A percentile compares a stretch with the other conserved stretches of the same genome.
phyloP scores from a whole-genome alignment of 768 basidiomycete species.

The Hericium coralloides region DNA sequence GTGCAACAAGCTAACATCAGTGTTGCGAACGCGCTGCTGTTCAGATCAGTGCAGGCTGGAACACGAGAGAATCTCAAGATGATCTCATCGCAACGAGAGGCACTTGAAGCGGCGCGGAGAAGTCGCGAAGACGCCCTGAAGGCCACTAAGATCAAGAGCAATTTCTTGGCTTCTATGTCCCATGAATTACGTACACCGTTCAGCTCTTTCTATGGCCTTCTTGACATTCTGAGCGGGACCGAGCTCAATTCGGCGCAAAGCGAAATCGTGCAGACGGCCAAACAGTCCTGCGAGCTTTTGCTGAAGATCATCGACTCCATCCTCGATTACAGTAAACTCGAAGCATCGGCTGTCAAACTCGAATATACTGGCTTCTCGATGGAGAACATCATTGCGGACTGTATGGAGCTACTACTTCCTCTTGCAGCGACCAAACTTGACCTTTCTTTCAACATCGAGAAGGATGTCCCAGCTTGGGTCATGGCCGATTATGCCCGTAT shows the following conservation, averaged over 20 bases:
- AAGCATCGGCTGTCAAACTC: slow-evolving; percentile 67
- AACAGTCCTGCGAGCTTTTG: slow-evolving; percentile 67
- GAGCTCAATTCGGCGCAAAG: slow-evolving; percentile 60
- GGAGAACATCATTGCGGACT: slow-evolving; percentile 69
- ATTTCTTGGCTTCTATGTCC: slow-evolving; percentile 69
- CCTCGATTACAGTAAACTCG: slow-evolving; percentile 71
- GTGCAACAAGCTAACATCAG: slow-evolving; percentile 73
- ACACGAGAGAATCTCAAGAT: slow-evolving; percentile 69
- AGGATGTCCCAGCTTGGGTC: slow-evolving; percentile 63
- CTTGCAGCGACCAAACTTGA: slow-evolving; percentile 72
- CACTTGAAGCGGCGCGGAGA: slow-evolving; percentile 58
- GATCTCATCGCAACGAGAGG: slow-evolving; percentile 64
- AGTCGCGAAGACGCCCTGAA: slow-evolving; percentile 68
- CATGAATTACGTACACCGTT: slow-evolving; percentile 74
- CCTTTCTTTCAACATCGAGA: slow-evolving; percentile 61
- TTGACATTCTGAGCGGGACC: slow-evolving; percentile 66
- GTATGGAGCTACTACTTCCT: slow-evolving; percentile 66
- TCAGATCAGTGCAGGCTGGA: slow-evolving; percentile 65
- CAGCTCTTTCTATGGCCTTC: slow-evolving; percentile 69
- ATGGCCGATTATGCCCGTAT: slow-evolving; percentile 66
- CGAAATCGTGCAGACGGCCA: slow-evolving; percentile 73
- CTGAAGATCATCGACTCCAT: slow-evolving; percentile 78
- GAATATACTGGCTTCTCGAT: slow-evolving; percentile 58
- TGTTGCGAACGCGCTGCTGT: slow-evolving; percentile 65
- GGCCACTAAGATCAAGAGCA: slow-evolving; percentile 75